These are phyloP conservation scores for Gentiana straminea DNA, from an alignment of 257 asterid genomes.

Conservation along the genomic window DNA sequence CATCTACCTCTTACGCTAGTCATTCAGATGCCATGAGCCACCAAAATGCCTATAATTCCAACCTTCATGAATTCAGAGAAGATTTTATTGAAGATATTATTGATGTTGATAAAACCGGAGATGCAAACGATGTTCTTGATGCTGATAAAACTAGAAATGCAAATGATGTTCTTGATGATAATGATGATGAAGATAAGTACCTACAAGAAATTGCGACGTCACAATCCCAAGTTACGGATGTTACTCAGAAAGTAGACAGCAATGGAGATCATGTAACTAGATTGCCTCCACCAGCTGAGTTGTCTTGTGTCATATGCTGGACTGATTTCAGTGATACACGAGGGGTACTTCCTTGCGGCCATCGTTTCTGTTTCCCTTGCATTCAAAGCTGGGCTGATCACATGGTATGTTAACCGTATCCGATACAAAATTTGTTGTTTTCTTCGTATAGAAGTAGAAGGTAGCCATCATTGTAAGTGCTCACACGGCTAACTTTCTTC, in stretches of 20 bases:
- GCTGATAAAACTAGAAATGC: conserved; percentile 16
- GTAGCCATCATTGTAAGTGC: neutral
- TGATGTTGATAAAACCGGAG: conserved; percentile 12
- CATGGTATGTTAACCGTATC: conserved; percentile 27
- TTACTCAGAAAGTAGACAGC: conserved; percentile 18
- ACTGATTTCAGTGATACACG: conserved; percentile 70
- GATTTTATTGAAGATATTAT: no score
- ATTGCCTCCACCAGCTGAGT: conserved; percentile 28
- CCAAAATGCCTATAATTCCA: conserved; percentile 17
- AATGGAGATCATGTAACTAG: conserved; percentile 9
- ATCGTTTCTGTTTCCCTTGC: conserved; percentile 84
- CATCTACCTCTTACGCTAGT: conserved; percentile 12
- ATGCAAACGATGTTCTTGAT: conserved; percentile 9
- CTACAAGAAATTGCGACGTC: conserved; percentile 11
- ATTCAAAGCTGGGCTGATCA: conserved; percentile 72
- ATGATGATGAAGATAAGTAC: conserved; percentile 17
- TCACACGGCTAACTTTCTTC: neutral
- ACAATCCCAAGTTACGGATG: conserved; percentile 17
- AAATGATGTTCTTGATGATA: conserved; percentile 10
- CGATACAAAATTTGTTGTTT: neutral
- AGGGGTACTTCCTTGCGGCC: conserved; percentile 90
- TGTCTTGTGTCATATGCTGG: conserved; percentile 91
- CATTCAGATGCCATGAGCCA: conserved; percentile 26
- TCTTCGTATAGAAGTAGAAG: neutral
- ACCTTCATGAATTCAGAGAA: conserved; percentile 3